Conservation (phyloP, 139 green algal species). For the Tetratostichococcus sp. region DNA sequence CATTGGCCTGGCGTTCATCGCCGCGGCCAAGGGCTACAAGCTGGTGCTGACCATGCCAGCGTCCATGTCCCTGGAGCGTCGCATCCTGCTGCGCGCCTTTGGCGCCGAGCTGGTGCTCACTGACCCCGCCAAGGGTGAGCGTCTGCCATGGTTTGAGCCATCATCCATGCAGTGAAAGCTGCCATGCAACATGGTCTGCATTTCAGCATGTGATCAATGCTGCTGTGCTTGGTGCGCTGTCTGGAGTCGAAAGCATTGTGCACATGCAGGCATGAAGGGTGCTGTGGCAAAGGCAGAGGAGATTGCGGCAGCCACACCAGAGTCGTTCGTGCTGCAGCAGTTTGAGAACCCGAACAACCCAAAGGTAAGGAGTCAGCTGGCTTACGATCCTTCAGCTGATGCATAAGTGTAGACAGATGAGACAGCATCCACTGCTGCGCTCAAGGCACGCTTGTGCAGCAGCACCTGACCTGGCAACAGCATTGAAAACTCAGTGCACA, state of each 20-base stretch:
- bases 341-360: conserved; percentile 67
- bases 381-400: too few species aligned
- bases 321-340: conserved; percentile 69
- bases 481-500: too few species aligned
- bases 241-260: background rate
- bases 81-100: conserved; percentile 87
- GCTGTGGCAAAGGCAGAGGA: conserved; percentile 55
- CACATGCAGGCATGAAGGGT: conserved; percentile 72
- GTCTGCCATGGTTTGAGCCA: too few species aligned
- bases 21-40: conserved; percentile 87
- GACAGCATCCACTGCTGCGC: too few species aligned
- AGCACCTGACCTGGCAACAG: background rate
- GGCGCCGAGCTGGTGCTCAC: conserved; percentile 87
- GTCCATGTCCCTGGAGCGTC: conserved; percentile 94
- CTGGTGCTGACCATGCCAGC: conserved; percentile 96
- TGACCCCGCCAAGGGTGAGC: conserved; percentile 58
- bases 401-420: too few species aligned
- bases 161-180: too few species aligned
- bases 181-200: too few species aligned
- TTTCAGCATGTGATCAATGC: too few species aligned
- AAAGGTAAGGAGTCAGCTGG: conserved; percentile 22
- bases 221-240: too few species aligned
- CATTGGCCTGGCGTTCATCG: conserved; percentile 94
- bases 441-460: background rate
- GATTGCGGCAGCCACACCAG: conserved; percentile 40